Conservation (phyloP, 75 land plant species). For the Selaginella moellendorffii region DNA sequence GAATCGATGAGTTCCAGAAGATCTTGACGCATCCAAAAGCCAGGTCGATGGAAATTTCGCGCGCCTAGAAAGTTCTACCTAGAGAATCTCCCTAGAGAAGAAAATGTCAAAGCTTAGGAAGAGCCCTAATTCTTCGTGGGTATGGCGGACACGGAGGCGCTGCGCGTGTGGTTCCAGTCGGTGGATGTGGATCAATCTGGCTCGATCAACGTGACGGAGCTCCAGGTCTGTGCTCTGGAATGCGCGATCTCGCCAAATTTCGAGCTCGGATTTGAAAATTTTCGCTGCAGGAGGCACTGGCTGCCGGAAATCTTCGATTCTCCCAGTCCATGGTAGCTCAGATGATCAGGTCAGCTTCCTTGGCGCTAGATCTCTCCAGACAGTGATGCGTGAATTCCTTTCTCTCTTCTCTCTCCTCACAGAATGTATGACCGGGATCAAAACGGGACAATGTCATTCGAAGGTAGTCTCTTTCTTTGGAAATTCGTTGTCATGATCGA, state of each 20-base stretch:
- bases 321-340: slow-evolving; percentile 18
- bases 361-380: neutral
- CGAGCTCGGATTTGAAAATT: neutral
- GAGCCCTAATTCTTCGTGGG: too few species aligned
- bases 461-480: slow-evolving; percentile 10
- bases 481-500: neutral
- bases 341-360: slow-evolving; percentile 22
- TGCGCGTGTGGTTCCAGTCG: slow-evolving; percentile 26
- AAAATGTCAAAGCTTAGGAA: too few species aligned
- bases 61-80: too few species aligned
- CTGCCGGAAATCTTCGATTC: slow-evolving; percentile 21
- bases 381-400: too few species aligned
- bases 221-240: slow-evolving; percentile 17
- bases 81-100: too few species aligned
- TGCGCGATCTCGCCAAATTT: neutral
- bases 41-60: too few species aligned
- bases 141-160: neutral
- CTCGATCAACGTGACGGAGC: slow-evolving; percentile 21
- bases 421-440: slow-evolving; percentile 29
- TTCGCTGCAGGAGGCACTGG: slow-evolving; percentile 19
- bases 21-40: too few species aligned
- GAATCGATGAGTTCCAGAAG: too few species aligned
- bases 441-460: slow-evolving; percentile 27
- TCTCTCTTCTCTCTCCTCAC: slow-evolving; percentile 4
- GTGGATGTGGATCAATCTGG: slow-evolving; percentile 27